phyloP scores from a whole-genome alignment of 2,329 filamentous ascomycete genomes.

The Aspergillus japonicus region DNA sequence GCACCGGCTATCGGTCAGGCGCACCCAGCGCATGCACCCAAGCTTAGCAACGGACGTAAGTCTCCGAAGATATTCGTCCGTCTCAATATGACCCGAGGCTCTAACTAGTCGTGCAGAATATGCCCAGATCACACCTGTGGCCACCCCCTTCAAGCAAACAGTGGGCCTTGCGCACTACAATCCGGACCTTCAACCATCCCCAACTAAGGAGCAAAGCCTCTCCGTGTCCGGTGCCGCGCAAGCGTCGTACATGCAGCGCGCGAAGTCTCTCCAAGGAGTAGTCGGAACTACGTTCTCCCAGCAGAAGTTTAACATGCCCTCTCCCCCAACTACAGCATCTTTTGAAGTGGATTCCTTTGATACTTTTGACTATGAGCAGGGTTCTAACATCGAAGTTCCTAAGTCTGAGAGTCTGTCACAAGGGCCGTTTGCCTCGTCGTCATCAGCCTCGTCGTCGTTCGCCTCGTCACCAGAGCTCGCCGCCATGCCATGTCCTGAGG shows the following conservation, averaged over 20 bases:
- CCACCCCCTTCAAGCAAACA: slow-evolving; percentile 55
- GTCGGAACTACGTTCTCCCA: slow-evolving; percentile 33
- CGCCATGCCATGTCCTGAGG: slow-evolving; percentile 37
- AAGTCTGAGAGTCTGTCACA: slow-evolving; percentile 35
- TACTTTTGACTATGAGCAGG: slow-evolving; percentile 55
- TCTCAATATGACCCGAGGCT: not conserved
- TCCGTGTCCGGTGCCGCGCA: slow-evolving; percentile 34
- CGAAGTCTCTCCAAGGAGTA: slow-evolving; percentile 49
- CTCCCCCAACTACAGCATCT: slow-evolving; percentile 56
- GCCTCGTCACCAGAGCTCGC: slow-evolving; percentile 55
- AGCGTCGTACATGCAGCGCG: slow-evolving; percentile 45
- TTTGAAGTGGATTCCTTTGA: slow-evolving; percentile 48
- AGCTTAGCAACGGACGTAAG: slow-evolving; percentile 61
- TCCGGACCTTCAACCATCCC: slow-evolving; percentile 41
- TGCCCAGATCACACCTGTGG: slow-evolving; percentile 66
- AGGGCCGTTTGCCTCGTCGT: slow-evolving; percentile 38
- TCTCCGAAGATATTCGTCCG: slow-evolving; percentile 5
- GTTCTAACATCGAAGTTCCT: slow-evolving; percentile 29
- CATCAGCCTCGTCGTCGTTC: slow-evolving; percentile 51
- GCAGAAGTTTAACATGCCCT: slow-evolving; percentile 51
- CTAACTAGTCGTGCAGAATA: slow-evolving; percentile 50
- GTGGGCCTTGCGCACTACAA: slow-evolving; percentile 39
- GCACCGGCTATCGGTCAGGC: slow-evolving; percentile 39
- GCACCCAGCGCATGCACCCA: slow-evolving; percentile 62
- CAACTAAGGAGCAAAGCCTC: slow-evolving; percentile 38